Evolutionary conservation across 495 filamentous ascomycete species (phyloP).

Genomic region (Hypoxylon cercidicola): DNA sequence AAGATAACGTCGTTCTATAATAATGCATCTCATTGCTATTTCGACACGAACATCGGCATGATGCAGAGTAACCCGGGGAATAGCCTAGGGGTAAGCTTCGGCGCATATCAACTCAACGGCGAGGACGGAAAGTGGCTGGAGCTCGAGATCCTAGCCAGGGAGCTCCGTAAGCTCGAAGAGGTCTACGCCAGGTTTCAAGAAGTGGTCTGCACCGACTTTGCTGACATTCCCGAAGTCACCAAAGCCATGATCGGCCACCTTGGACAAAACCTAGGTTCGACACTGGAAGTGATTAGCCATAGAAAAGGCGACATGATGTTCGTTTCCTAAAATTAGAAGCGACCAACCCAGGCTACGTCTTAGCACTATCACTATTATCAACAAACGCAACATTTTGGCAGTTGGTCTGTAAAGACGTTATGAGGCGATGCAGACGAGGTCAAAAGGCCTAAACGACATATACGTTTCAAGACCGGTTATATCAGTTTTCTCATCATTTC

Average conservation of each 20-base stretch:
- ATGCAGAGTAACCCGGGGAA: slow-evolving; percentile 36
- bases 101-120: slow-evolving; percentile 54
- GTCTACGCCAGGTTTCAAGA: slow-evolving; percentile 56
- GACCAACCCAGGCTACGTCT: slow-evolving; percentile 11
- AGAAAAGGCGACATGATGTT: slow-evolving; percentile 48
- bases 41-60: slow-evolving; percentile 44
- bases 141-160: slow-evolving; percentile 57
- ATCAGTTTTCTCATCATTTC: slow-evolving; percentile 15
- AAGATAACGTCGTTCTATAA: slow-evolving; percentile 61
- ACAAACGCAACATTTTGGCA: slow-evolving; percentile 2
- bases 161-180: slow-evolving; percentile 58
- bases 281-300: slow-evolving; percentile 49
- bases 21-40: slow-evolving; percentile 52
- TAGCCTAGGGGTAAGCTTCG: slow-evolving; percentile 51
- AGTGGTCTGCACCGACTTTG: slow-evolving; percentile 49
- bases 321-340: slow-evolving; percentile 25
- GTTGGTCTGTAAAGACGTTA: slow-evolving; percentile 30
- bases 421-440: slow-evolving; percentile 30
- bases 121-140: slow-evolving; percentile 58
- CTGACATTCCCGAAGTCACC: slow-evolving; percentile 54
- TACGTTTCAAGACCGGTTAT: slow-evolving; percentile 31
- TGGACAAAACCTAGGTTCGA: slow-evolving; percentile 51
- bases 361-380: slow-evolving; percentile 1
- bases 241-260: slow-evolving; percentile 56
- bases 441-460: slow-evolving; percentile 18